Conservation (phyloP, 2,329 filamentous ascomycete species). For the Microsporum audouinii region DNA sequence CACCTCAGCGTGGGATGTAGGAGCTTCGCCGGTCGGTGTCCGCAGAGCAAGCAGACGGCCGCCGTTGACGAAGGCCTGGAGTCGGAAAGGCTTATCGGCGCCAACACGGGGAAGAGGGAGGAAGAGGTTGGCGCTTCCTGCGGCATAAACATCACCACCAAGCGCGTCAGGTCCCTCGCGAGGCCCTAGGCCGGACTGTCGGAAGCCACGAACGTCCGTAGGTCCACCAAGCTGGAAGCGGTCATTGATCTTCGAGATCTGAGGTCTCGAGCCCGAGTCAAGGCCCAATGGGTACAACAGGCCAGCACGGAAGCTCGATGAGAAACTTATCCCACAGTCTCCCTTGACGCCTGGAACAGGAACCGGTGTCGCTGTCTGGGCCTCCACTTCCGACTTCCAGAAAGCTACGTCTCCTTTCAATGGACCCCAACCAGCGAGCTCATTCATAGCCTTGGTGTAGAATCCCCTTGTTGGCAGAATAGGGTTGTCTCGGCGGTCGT, state of each 20-base stretch:
- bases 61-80: slow-evolving; percentile 86
- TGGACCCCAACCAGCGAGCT: slow-evolving; percentile 77
- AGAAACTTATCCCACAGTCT: slow-evolving; percentile 68
- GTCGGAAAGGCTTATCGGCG: slow-evolving; percentile 67
- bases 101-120: slow-evolving; percentile 74
- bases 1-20: slow-evolving; percentile 39
- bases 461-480: slow-evolving; percentile 76
- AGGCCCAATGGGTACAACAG: slow-evolving; percentile 70
- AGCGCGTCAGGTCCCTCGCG: slow-evolving; percentile 76
- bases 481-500: slow-evolving; percentile 72
- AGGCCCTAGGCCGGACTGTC: slow-evolving; percentile 76
- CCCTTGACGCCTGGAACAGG: slow-evolving; percentile 56
- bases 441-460: slow-evolving; percentile 62
- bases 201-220: slow-evolving; percentile 88
- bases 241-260: slow-evolving; percentile 75
- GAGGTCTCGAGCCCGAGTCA: slow-evolving; percentile 42
- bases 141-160: slow-evolving; percentile 84
- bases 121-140: slow-evolving; percentile 74
- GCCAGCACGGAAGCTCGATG: slow-evolving; percentile 68
- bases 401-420: slow-evolving; percentile 87
- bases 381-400: slow-evolving; percentile 79
- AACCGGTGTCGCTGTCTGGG: slow-evolving; percentile 63
- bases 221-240: slow-evolving; percentile 91
- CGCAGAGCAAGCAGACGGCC: slow-evolving; percentile 71
- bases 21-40: slow-evolving; percentile 38